Base-by-base conservation (phyloP, 108 stramenopile genomes). In the Cyclotella sp. region DNA sequence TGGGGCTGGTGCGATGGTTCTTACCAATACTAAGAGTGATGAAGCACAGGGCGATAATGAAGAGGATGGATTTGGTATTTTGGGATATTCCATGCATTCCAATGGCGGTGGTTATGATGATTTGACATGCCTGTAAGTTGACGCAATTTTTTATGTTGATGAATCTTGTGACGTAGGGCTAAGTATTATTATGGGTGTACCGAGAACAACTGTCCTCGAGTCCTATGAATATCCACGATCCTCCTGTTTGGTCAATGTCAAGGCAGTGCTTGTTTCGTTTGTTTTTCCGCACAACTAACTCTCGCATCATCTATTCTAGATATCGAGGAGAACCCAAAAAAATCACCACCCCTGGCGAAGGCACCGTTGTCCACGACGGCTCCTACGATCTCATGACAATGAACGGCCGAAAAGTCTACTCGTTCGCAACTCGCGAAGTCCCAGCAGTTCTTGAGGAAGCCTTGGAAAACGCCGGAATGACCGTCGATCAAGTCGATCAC, bases 361-460 rank as follows among this genome's bases (percentile, higher is more conserved):
- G 86, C 16, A 93, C 89, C 19, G 61, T 85, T 18, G 75, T 96
- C 11, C 86, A 82, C 59, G 81, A 85, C 58, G 96, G 93, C 47
- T 82, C 80, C 1, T 98, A 97, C 85, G 81, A 83, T 29, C 73
- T 79, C 22, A 71, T 97, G 59, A 68, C 84, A 15, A 98, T 98
- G 98, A 97, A 97, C 60, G 98, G 98, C 0, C 86, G 91, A 52
- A 92, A 97, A 69, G 93, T 97, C 46, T 98, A 97, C 91, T 93
- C 95, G 73, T 98, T 98, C 77, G 98, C 98, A 19, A 97, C 97
- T 9, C 76, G 94, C 29, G 93, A 95, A 76, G 98, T 98, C 22
- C 98, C 98, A 70, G 76, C 61, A 18, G 98, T 98, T 40, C 64
- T 98, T 14, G 55, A 85, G 41, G 97, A 98, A 68, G 96, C 97